Evolutionary conservation across 306 rosid species (phyloP).

Genomic region (Potentilla sterilis): DNA sequence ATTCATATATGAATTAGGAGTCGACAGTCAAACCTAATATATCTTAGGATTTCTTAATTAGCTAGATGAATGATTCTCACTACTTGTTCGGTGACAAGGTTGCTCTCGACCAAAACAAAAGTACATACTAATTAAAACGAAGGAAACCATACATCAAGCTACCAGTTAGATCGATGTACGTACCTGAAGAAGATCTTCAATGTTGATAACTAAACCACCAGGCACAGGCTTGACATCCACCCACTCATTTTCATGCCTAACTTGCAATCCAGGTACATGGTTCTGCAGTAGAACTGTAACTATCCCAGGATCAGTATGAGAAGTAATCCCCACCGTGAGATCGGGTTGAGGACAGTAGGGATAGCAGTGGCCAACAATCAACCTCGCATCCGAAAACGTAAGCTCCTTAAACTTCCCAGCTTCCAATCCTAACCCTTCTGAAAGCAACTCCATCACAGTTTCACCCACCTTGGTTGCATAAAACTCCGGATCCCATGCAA

Average conservation of each 20-base stretch:
- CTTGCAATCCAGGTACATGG: constrained; percentile 34
- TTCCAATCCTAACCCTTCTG: constrained; percentile 41
- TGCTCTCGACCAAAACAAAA: too few relatives aligned
- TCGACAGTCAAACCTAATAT: too few relatives aligned
- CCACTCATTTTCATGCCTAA: constrained; percentile 30
- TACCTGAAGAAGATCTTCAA: constrained; percentile 40
- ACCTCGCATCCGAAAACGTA: constrained; percentile 13
- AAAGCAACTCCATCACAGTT: constrained; percentile 38
- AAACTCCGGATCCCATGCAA: constrained; percentile 22
- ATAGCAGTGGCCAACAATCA: constrained; percentile 26
- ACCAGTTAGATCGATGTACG: background rate
- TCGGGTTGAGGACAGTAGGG: constrained; percentile 44
- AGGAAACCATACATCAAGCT: background rate
- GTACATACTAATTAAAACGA: too few relatives aligned
- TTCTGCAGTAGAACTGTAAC: constrained; percentile 31
- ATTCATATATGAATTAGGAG: too few relatives aligned
- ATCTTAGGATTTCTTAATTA: too few relatives aligned
- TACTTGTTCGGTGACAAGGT: too few relatives aligned
- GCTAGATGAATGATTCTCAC: too few relatives aligned
- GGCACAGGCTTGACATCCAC: constrained; percentile 27
- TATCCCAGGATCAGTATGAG: constrained; percentile 34
- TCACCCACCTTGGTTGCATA: constrained; percentile 28
- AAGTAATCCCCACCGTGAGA: constrained; percentile 28
- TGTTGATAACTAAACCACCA: constrained; percentile 30
- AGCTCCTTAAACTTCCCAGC: constrained; percentile 33